These are phyloP conservation scores for Mallotus repandus DNA, from an alignment of 441 rosid species.

Conservation along the genomic window DNA sequence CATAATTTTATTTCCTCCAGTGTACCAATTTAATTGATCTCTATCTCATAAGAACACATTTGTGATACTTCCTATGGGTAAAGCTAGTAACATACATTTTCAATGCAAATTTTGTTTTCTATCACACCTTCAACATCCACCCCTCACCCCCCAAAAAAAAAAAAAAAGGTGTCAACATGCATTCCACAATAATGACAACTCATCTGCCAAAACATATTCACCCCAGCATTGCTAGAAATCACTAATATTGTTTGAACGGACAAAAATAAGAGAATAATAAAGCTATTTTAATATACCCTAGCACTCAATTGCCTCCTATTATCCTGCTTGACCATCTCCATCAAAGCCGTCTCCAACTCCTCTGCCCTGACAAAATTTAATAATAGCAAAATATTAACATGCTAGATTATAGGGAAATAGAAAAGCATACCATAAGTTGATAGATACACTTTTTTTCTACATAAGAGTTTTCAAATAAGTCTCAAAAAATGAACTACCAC, in stretches of 20 bases:
- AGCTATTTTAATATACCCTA: slow-evolving; percentile 43
- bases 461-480: background rate
- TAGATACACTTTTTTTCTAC: slow-evolving; percentile 7
- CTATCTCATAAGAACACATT: background rate
- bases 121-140: background rate
- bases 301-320: slow-evolving; percentile 93
- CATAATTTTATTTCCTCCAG: background rate
- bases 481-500: slow-evolving; percentile 11
- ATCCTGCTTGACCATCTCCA: slow-evolving; percentile 98
- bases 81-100: background rate
- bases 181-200: background rate
- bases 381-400: slow-evolving; percentile 14
- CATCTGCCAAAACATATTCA: background rate
- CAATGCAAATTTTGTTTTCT: background rate
- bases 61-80: background rate
- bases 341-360: slow-evolving; percentile 96
- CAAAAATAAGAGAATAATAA: background rate
- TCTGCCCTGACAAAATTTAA: slow-evolving; percentile 65
- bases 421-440: background rate
- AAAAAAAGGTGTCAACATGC: background rate
- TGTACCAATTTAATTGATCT: background rate
- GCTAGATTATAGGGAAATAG: background rate
- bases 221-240: background rate
- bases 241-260: background rate
- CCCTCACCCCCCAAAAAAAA: background rate